A percentile compares a stretch with the other conserved stretches of the same genome.
Conservation (phyloP, 2,329 filamentous ascomycete species). For the Metarhizium sp. region DNA sequence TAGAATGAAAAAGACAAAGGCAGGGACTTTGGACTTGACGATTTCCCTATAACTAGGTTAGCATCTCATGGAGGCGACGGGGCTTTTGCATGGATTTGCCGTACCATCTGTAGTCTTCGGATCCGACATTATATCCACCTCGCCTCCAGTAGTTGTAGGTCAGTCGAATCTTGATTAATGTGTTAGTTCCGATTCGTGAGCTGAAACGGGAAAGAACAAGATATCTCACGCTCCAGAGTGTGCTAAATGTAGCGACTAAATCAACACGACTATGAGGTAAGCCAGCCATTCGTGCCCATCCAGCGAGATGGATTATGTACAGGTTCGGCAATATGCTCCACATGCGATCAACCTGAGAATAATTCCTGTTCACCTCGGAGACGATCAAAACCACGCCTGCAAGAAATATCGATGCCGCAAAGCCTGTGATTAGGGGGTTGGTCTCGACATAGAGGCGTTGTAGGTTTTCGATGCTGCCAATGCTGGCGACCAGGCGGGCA, state of each 20-base stretch:
- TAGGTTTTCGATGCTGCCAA: slow-evolving; percentile 52
- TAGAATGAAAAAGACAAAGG: slow-evolving; percentile 67
- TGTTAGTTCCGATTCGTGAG: background rate
- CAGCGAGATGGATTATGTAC: slow-evolving; percentile 74
- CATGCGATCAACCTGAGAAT: slow-evolving; percentile 88
- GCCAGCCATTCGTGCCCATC: slow-evolving; percentile 72
- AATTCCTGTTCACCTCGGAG: slow-evolving; percentile 85
- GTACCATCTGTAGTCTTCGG: slow-evolving; percentile 87
- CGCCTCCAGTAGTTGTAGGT: slow-evolving; percentile 97
- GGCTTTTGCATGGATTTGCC: slow-evolving; percentile 1
- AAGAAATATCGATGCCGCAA: slow-evolving; percentile 64
- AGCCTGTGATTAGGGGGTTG: slow-evolving; percentile 72
- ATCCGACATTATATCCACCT: slow-evolving; percentile 80
- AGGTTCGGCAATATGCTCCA: slow-evolving; percentile 87
- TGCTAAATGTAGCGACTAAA: slow-evolving; percentile 58
- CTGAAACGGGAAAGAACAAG: background rate
- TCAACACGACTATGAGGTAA: slow-evolving; percentile 63
- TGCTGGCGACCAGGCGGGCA: slow-evolving; percentile 48
- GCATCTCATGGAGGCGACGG: background rate
- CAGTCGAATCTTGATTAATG: slow-evolving; percentile 52
- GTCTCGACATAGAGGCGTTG: slow-evolving; percentile 69
- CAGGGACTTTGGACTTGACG: slow-evolving; percentile 55
- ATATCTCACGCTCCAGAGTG: slow-evolving; percentile 68
- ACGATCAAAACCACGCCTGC: slow-evolving; percentile 62
- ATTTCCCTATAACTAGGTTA: slow-evolving; percentile 45